Evolutionary conservation across 2,329 filamentous ascomycete genomes (phyloP).

Genomic region (Podosphaera aphanis): DNA sequence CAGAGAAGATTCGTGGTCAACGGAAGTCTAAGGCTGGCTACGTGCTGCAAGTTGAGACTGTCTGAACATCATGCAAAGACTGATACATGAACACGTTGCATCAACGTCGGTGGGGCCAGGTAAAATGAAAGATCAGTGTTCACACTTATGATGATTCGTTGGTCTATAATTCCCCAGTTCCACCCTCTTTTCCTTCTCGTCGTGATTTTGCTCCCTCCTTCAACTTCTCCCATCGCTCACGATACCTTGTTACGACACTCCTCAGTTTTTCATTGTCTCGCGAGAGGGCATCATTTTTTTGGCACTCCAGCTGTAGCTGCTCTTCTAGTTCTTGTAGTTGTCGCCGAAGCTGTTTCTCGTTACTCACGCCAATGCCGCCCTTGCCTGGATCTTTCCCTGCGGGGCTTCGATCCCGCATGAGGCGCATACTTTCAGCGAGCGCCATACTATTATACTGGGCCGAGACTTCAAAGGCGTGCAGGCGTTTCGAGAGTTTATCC

Average conservation of each 20-base stretch:
- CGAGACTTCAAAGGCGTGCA: constrained; percentile 85
- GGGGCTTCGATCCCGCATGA: constrained; percentile 34
- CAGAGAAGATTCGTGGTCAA: too few relatives aligned
- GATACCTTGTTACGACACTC: constrained; percentile 29
- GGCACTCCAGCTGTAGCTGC: constrained; percentile 30
- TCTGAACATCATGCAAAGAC: too few relatives aligned
- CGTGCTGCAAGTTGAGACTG: too few relatives aligned
- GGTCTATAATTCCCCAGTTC: background rate
- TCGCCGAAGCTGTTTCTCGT: constrained; percentile 23
- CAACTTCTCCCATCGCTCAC: constrained; percentile 44
- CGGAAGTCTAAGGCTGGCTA: too few relatives aligned
- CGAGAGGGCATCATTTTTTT: constrained; percentile 38
- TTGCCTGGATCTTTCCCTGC: constrained; percentile 9
- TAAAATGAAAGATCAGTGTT: background rate
- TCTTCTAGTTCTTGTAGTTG: constrained; percentile 45
- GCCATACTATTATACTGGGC: constrained; percentile 72
- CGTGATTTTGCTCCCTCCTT: constrained; percentile 36
- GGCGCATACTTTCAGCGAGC: constrained; percentile 59
- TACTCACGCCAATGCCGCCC: background rate
- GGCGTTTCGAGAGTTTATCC: constrained; percentile 62
- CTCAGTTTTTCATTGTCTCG: constrained; percentile 36
- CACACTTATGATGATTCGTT: background rate
- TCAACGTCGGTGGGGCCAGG: too few relatives aligned
- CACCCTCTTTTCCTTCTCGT: constrained; percentile 8
- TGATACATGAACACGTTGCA: too few relatives aligned